These are phyloP conservation scores for Cicer cuneatum DNA, from an alignment of 306 rosid genomes.

Conservation along the genomic window DNA sequence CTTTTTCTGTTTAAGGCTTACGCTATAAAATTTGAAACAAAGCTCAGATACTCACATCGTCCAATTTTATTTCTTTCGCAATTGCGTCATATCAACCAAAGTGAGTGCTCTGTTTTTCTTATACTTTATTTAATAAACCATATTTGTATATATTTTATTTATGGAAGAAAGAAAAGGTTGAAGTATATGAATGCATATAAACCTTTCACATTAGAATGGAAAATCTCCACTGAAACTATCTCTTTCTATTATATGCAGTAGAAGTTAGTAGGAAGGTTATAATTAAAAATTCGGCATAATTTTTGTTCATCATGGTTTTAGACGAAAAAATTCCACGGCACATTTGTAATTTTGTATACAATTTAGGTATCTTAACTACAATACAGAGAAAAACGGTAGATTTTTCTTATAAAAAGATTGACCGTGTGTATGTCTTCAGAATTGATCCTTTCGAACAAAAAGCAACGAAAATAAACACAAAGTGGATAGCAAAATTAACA, in stretches of 20 bases:
- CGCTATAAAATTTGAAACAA: not conserved
- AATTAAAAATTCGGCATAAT: not conserved
- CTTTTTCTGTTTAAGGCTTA: constrained; percentile 6
- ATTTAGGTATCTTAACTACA: not conserved
- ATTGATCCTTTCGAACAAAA: constrained; percentile 35
- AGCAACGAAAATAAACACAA: constrained; percentile 19
- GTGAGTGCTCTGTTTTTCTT: not conserved
- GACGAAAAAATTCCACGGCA: constrained; percentile 12
- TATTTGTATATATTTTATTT: not conserved
- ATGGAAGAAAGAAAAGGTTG: not conserved
- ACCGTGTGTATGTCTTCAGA: constrained; percentile 2
- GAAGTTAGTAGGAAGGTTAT: not conserved
- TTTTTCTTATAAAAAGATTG: constrained; percentile 10
- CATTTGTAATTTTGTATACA: not conserved
- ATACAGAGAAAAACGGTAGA: not conserved
- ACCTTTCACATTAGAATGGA: constrained; percentile 5
- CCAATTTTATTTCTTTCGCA: not conserved
- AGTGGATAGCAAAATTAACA: constrained; percentile 14
- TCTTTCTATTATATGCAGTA: constrained; percentile 3
- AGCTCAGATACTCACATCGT: constrained; percentile 13
- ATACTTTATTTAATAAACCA: not conserved
- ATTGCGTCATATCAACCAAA: not conserved
- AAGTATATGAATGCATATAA: constrained; percentile 3
- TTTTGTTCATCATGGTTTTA: constrained; percentile 3
- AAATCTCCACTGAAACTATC: constrained; percentile 14